Evolutionary conservation across 768 basidiomycete genomes (phyloP).

Genomic region (Clitopilus hobsonii): DNA sequence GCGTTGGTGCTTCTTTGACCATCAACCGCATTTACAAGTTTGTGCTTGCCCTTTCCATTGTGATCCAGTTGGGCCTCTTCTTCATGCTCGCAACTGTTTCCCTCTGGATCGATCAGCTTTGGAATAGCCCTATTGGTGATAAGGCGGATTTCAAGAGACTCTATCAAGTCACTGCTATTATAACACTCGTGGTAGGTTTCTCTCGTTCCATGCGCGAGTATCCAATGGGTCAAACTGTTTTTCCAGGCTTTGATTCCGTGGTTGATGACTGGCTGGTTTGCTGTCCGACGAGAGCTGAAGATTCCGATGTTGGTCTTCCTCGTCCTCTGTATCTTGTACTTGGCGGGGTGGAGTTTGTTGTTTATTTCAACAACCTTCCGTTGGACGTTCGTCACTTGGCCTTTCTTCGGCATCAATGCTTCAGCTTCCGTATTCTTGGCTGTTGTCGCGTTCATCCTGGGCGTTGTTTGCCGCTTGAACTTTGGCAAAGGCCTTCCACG

Average conservation of each 20-base stretch:
- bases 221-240: constrained; percentile 3
- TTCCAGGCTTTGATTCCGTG: constrained; percentile 62
- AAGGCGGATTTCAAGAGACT: constrained; percentile 36
- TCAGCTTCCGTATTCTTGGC: constrained; percentile 54
- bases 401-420: constrained; percentile 66
- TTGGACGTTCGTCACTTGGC: constrained; percentile 72
- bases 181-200: constrained; percentile 54
- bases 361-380: constrained; percentile 70
- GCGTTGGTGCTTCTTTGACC: constrained; percentile 68
- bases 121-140: constrained; percentile 59
- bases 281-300: constrained; percentile 62
- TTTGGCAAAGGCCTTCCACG: constrained; percentile 71
- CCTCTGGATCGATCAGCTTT: constrained; percentile 75
- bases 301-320: constrained; percentile 62
- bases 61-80: constrained; percentile 73
- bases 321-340: constrained; percentile 51
- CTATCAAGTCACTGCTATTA: constrained; percentile 53
- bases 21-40: constrained; percentile 76
- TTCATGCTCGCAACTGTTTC: constrained; percentile 68
- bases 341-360: constrained; percentile 69
- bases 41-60: constrained; percentile 64
- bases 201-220: background rate
- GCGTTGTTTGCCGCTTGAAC: constrained; percentile 64
- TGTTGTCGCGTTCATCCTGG: constrained; percentile 51
- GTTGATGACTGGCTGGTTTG: constrained; percentile 72